Percentiles rank a stretch among this genome's conserved stretches.
phyloP scores from a whole-genome alignment of 345 rosid genomes.

The Acer yangbiense region DNA sequence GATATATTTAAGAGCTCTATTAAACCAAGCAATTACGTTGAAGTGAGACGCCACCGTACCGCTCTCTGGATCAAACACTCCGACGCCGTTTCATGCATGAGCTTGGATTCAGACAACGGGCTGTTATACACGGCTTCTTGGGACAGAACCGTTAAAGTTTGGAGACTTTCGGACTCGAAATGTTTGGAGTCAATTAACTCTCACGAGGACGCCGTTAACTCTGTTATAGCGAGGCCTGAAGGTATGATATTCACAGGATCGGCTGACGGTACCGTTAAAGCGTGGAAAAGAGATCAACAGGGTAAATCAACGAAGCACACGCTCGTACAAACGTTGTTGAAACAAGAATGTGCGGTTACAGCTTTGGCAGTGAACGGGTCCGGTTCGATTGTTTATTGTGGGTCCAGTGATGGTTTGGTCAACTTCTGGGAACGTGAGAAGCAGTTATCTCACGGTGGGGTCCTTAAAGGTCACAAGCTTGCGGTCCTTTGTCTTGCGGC shows the following conservation, averaged over 20 bases:
- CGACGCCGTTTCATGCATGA: conserved; percentile 83
- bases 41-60: conserved; percentile 61
- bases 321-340: conserved; percentile 53
- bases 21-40: conserved; percentile 82
- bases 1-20: conserved; percentile 86
- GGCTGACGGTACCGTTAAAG: conserved; percentile 91
- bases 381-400: conserved; percentile 63
- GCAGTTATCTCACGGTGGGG: conserved; percentile 73
- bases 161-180: conserved; percentile 87
- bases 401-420: conserved; percentile 90
- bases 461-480: conserved; percentile 79
- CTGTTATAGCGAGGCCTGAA: conserved; percentile 56
- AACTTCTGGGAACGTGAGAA: conserved; percentile 82
- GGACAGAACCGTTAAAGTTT: conserved; percentile 90
- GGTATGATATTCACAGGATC: conserved; percentile 81
- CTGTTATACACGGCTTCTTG: conserved; percentile 87
- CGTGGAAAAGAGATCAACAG: conserved; percentile 67
- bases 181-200: conserved; percentile 81
- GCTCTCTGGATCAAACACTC: conserved; percentile 94
- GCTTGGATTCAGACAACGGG: conserved; percentile 65
- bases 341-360: conserved; percentile 92
- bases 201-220: conserved; percentile 94
- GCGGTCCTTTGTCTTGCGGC: conserved; percentile 84
- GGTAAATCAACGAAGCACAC: conserved; percentile 65
- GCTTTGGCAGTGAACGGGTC: conserved; percentile 60